Base-by-base conservation (phyloP, 2,329 filamentous ascomycete species). In the Clarireedia homoeocarpa region DNA sequence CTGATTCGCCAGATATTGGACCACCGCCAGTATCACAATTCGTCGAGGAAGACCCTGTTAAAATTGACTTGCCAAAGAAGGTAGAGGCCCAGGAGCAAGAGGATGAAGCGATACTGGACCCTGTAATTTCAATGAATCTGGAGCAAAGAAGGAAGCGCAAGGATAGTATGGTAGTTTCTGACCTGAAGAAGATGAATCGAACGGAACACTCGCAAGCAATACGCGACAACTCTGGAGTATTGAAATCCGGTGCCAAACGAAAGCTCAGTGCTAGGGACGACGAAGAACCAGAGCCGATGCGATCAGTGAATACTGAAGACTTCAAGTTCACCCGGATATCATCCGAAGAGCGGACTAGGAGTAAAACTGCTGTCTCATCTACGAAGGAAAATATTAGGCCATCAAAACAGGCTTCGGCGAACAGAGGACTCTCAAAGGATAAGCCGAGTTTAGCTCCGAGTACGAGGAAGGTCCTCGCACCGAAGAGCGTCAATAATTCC, bases 1-100 rank as follows among this genome's bases (percentile, higher is more conserved):
- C 75, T 46, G 81, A 85, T 42, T 88, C 86, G 2, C 85, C 86
- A 5, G 85, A 89, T 56, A 76, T 90, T 46, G 86, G 85, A 0
- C 79, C 83, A 4, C 82, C 82, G 5, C 79, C 81, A 1, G 73
- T 81, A 46, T 83, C 80, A 7, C 75, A 78, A 56, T 81, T 78
- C 60, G 75, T 83, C n/a, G 77, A 83, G 38, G 75, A 78, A 52
- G 78, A 82, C 50, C 75, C 76, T 1, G 71, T 79, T 34, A 80
- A 82, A 62, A 69, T 77, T 56, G 77, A 81, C 60, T 75, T 81
- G 5, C 76, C 79, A 1, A 69, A 61, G 20, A 57, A 58, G 39
- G 30, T 46, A 14, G 55, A 30, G 17, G 55, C 50, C 6, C 53
- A 56, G 3, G 60, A 65, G 9, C 34, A 23, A 9, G 63, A 66